These are phyloP conservation scores for Erodium texanum DNA, from an alignment of 441 rosid genomes.

Conservation along the genomic window DNA sequence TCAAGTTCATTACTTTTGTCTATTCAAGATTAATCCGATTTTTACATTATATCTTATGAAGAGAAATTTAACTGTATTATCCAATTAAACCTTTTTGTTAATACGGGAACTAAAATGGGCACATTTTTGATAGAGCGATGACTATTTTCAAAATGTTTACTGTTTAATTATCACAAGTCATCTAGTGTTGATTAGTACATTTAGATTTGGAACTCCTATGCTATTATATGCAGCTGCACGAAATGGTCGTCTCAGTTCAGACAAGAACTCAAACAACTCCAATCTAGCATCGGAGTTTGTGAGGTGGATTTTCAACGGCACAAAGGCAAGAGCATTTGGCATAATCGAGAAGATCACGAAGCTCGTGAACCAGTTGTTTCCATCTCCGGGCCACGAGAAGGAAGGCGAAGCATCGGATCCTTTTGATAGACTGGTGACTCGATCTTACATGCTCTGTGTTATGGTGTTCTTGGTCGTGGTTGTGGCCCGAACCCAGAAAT, in stretches of 20 bases:
- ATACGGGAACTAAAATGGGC: neutral
- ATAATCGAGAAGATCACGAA: constrained; percentile 46
- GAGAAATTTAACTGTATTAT: too few relatives aligned
- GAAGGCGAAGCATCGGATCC: constrained; percentile 30
- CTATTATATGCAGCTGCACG: constrained; percentile 31
- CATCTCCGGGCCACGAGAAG: constrained; percentile 20
- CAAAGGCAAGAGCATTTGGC: constrained; percentile 41
- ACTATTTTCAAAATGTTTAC: neutral
- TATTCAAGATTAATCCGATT: neutral
- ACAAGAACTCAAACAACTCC: constrained; percentile 22
- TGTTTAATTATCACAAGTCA: neutral
- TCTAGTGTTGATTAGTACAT: neutral
- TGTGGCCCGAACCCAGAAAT: constrained; percentile 40
- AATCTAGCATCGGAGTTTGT: constrained; percentile 32
- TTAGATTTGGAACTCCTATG: constrained; percentile 10
- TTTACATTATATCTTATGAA: neutral
- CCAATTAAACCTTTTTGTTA: too few relatives aligned
- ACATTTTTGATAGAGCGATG: neutral
- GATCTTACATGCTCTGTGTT: constrained; percentile 56
- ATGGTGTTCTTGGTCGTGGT: constrained; percentile 67
- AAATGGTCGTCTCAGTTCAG: constrained; percentile 21
- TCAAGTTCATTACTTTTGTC: neutral
- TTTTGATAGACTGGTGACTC: constrained; percentile 53
- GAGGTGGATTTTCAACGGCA: constrained; percentile 50
- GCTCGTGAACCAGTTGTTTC: constrained; percentile 47